A percentile compares a stretch with the other conserved stretches of the same genome.
Conservation (phyloP, 768 basidiomycete species). For the Mycena crocata region DNA sequence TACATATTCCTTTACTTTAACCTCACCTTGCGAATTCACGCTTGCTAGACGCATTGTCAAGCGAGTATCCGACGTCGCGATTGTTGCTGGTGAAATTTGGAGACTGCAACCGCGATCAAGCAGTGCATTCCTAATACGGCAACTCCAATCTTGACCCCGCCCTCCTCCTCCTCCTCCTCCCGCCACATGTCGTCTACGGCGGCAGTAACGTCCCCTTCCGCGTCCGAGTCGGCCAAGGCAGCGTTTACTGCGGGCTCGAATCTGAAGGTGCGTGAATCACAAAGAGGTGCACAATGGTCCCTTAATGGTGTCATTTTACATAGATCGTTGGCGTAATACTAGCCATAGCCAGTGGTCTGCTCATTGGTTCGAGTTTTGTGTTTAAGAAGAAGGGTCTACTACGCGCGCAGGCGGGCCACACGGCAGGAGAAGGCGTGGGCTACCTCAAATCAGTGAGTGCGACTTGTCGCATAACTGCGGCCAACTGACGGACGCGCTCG, state of each 20-base stretch:
- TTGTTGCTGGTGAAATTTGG: too few species aligned
- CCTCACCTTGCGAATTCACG: too few species aligned
- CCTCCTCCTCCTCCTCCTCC: not conserved
- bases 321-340: constrained; percentile 84
- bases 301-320: constrained; percentile 38
- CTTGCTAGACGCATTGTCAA: too few species aligned
- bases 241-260: not conserved
- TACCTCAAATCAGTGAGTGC: constrained; percentile 91
- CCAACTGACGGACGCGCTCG: constrained; percentile 21
- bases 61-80: too few species aligned
- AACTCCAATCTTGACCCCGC: constrained; percentile 17
- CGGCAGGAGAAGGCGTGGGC: constrained; percentile 87
- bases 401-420: constrained; percentile 83
- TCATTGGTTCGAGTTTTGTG: constrained; percentile 95
- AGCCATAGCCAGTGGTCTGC: constrained; percentile 80
- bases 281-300: not conserved
- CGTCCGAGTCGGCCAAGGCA: not conserved
- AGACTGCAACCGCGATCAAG: too few species aligned
- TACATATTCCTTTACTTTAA: too few species aligned
- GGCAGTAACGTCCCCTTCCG: constrained; percentile 1
- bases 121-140: constrained; percentile 16
- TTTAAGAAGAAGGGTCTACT: constrained; percentile 97
- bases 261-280: constrained; percentile 13
- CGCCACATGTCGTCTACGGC: constrained; percentile 8
- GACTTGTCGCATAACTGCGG: constrained; percentile 11